Evolutionary conservation across 768 basidiomycete genomes (phyloP), one percentile per base, ranked within the genome.

Genomic region (Termitomyces sp.): DNA sequence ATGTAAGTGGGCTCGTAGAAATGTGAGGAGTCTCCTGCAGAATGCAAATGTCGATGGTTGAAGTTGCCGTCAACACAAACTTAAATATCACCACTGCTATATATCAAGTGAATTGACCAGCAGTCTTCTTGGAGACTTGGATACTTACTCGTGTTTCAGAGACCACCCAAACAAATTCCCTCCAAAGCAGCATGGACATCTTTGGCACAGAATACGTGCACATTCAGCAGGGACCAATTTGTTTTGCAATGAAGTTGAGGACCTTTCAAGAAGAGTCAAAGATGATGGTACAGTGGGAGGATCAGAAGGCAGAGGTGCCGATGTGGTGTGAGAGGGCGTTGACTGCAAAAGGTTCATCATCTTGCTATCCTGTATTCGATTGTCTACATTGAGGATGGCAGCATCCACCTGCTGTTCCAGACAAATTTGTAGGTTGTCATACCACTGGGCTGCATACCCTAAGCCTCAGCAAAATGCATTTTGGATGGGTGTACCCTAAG

Each of bases 151-250:
- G 5, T 9, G 5, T n/a, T 64, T 56, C 8, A 71, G 54, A 3
- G 63, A 45, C 12, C 67, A 53, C 3, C 74, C 73, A 67, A 68
- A 75, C 3, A 54, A 45, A 2, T 20, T 20, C 6, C 70, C 67
- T 2, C 69, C 72, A 57, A 76, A 78, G 52, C 76, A 80, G 0
- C 72, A 71, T 1, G 77, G 72, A 48, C 70, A 73, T 8, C 70
- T 63, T n/a, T 70, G 64, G 12, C 66, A 69, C 2, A 79, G 60
- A 1, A 72, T 45, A 29, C 66, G 52, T 0, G 65, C 59, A 51
- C 66, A 67, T 40, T 71, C 15, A 20, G 2, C 45, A 46, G n/a
- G 20, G 17, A 46, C 20, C 20, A 46, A 46, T 11, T n/a, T 4
- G 20, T 10, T 11, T 3, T 9, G 8, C 10, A 7, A 46, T 20